Evolutionary conservation across 2,329 filamentous ascomycete genomes (phyloP).

Genomic region (Aspergillus puulaauensis): DNA sequence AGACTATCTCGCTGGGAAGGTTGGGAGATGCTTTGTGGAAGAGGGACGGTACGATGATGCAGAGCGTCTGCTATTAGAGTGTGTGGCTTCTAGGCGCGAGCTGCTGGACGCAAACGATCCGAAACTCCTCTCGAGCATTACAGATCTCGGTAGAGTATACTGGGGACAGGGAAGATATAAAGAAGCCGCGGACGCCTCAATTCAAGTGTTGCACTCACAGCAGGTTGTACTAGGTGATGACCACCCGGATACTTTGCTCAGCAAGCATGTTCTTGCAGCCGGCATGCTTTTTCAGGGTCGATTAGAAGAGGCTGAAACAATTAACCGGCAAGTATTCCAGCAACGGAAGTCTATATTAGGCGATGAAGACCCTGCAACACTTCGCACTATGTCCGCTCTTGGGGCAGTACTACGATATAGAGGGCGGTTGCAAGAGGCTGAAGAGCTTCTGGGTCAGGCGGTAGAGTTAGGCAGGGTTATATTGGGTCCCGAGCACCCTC

Average conservation of each 20-base stretch:
- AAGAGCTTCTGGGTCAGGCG: background rate
- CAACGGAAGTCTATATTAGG: too few relatives aligned
- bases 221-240: background rate
- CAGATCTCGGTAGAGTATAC: background rate
- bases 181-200: background rate
- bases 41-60: slow-evolving; percentile 22
- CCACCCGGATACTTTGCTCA: background rate
- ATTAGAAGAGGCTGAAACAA: too few relatives aligned
- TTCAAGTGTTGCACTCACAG: too few relatives aligned
- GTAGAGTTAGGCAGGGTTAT: background rate
- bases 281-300: background rate
- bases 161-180: background rate
- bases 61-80: background rate
- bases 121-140: too few relatives aligned
- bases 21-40: slow-evolving; percentile 9
- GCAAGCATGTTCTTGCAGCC: background rate
- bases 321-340: too few relatives aligned
- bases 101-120: too few relatives aligned
- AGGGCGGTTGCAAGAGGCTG: background rate
- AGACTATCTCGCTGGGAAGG: background rate
- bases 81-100: too few relatives aligned
- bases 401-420: accelerated
- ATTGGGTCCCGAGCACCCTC: background rate
- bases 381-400: too few relatives aligned
- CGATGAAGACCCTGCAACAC: too few relatives aligned